These are phyloP conservation scores for Royoungia palumana DNA, from an alignment of 768 basidiomycete species.

Conservation along the genomic window DNA sequence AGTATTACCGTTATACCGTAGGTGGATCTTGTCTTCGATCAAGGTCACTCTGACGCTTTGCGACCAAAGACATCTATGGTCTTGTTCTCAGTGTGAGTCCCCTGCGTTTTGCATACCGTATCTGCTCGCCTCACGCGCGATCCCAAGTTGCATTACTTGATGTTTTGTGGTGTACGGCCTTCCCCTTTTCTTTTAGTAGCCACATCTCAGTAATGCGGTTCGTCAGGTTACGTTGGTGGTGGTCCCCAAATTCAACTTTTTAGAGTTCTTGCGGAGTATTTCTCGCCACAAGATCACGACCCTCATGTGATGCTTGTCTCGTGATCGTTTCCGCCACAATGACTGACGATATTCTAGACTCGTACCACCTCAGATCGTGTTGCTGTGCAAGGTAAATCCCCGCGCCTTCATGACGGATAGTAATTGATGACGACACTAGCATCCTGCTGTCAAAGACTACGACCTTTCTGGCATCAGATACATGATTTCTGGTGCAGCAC, in stretches of 20 bases:
- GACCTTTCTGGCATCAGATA: conserved; percentile 52
- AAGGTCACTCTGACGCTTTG: conserved; percentile 10
- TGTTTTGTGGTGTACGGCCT: conserved; percentile 51
- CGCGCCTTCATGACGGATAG: neutral
- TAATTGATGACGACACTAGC: conserved; percentile 31
- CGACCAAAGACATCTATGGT: conserved; percentile 53
- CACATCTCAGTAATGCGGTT: too few species aligned
- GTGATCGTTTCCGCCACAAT: neutral
- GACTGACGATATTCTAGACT: conserved; percentile 35
- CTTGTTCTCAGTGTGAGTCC: conserved; percentile 50
- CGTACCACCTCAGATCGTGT: conserved; percentile 63
- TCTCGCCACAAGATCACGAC: conserved; percentile 54
- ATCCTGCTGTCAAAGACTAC: conserved; percentile 47
- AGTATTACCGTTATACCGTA: conserved; percentile 65
- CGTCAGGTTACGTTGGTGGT: conserved; percentile 57
- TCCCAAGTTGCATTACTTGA: conserved; percentile 46
- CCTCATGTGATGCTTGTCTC: conserved; percentile 40
- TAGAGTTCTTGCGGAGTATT: conserved; percentile 60
- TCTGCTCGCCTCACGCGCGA: conserved; percentile 5
- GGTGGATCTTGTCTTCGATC: conserved; percentile 22
- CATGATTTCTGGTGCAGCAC: conserved; percentile 60
- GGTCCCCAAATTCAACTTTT: conserved; percentile 60
- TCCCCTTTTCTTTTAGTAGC: neutral
- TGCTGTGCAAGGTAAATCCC: conserved; percentile 60
- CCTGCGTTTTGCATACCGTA: neutral